Conservation (phyloP, 495 filamentous ascomycete genomes). For the Penicillium nucicola region DNA sequence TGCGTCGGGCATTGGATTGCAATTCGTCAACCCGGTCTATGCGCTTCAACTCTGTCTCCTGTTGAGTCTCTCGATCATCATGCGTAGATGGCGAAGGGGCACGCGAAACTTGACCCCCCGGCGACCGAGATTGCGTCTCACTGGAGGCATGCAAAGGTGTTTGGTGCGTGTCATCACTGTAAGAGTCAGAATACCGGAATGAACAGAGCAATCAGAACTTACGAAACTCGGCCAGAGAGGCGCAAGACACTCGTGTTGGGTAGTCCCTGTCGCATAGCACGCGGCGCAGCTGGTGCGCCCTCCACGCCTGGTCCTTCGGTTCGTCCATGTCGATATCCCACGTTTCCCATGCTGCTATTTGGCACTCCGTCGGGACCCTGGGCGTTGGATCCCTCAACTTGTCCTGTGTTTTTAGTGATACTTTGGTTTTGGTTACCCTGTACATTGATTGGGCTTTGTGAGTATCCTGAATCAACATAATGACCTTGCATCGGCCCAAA, state of each 20-base stretch:
- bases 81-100: slow-evolving; percentile 52
- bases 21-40: slow-evolving; percentile 1
- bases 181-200: too few species aligned
- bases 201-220: too few species aligned
- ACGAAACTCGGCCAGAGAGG: neutral
- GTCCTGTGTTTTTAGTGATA: slow-evolving; percentile 3
- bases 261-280: slow-evolving; percentile 85
- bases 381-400: neutral
- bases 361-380: neutral
- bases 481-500: slow-evolving; percentile 38
- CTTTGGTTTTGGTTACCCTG: slow-evolving; percentile 18
- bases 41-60: slow-evolving; percentile 36
- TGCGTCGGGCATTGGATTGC: slow-evolving; percentile 24
- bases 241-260: slow-evolving; percentile 66
- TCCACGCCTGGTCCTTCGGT: slow-evolving; percentile 58
- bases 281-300: slow-evolving; percentile 86
- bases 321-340: slow-evolving; percentile 35
- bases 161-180: too few species aligned
- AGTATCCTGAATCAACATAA: slow-evolving; percentile 36
- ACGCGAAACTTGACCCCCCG: slow-evolving; percentile 55
- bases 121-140: slow-evolving; percentile 39
- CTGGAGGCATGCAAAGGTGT: neutral
- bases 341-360: slow-evolving; percentile 19
- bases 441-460: neutral
- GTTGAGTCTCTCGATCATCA: slow-evolving; percentile 42